These are phyloP conservation scores for Omphalotus olearius DNA, from an alignment of 1,284 basidiomycete species.

Conservation along the genomic window DNA sequence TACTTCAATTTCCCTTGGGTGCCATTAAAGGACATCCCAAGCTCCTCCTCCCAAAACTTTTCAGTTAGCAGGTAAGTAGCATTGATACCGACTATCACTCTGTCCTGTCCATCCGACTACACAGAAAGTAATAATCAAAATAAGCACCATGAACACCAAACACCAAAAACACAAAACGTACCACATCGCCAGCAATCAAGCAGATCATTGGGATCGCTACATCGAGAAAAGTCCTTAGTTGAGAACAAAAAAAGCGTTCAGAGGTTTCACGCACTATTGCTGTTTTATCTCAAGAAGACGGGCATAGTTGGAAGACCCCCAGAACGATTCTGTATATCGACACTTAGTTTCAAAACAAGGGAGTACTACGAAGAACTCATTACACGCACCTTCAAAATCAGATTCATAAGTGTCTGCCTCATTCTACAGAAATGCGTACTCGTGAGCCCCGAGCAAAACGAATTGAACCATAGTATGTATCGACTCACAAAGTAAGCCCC, in stretches of 20 bases:
- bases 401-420: constrained; percentile 56
- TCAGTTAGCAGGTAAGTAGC: constrained; percentile 3
- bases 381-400: constrained; percentile 40
- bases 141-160: no score
- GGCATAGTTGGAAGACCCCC: constrained; percentile 46
- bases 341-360: neutral
- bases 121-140: no score
- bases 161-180: constrained; percentile 26
- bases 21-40: no score
- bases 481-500: constrained; percentile 43
- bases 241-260: neutral
- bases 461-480: no score
- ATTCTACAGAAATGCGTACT: constrained; percentile 31
- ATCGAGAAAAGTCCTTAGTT: constrained; percentile 7
- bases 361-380: neutral
- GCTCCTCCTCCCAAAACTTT: no score
- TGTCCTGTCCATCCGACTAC: constrained; percentile 14
- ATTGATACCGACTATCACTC: constrained; percentile 10
- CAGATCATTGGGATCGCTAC: constrained; percentile 47
- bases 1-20: no score
- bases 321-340: constrained; percentile 37
- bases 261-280: constrained; percentile 42
- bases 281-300: constrained; percentile 44
- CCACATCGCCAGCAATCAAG: constrained; percentile 62
- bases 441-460: no score